Base-by-base conservation (phyloP, 176 grass and related monocot genomes). In the Bolboschoenus planiculmis region DNA sequence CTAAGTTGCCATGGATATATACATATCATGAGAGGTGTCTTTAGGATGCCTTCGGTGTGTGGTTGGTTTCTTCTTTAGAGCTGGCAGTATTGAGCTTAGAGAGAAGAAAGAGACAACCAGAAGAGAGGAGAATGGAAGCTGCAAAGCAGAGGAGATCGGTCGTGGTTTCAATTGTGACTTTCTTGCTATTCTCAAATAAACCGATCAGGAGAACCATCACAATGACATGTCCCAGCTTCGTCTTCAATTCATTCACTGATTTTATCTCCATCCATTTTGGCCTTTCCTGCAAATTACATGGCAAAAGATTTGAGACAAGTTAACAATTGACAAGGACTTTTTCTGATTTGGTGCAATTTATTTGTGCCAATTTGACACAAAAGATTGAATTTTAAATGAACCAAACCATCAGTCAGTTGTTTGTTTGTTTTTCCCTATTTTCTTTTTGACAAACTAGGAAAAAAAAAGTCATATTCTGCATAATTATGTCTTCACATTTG, bases 121-220 rank as follows among this genome's bases (percentile, higher is more conserved):
- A 95, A 73, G 90, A 95, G 10, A 98, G 82, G 40, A 98, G 85
- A 84, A 98, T 86, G 4, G 92, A 93, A 82, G 86, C 85, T 0
- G 92, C 86, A 7, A 98, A 95, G 86, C 83, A 98, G 5, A 91
- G 64, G 44, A 98, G 89, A 81, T 98, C 96, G 34, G 73, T 2
- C 43, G 88, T 82, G 4, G 92, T 85, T 58, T 84, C 63, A 26
- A 98, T 95, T 24, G 86, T 85, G 31, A 91, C 82, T 79, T 88
- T 91, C 92, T 86, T 90, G 75, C 92, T 93, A 66, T 98, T 98
- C 84, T 98, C 96, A 37, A 93, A 91, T 79, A 98, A 88, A 10
- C 96, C 96, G 70, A 95, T 85, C 51, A 98, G 84, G 78, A 98
- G 84, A 85, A 90, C 84, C 89, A 88, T 84, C 76, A 98, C 96